Percentiles rank a stretch among this genome's conserved stretches.
phyloP scores from a whole-genome alignment of 2,329 filamentous ascomycete genomes.

The Neopestalotiopsis sp. region DNA sequence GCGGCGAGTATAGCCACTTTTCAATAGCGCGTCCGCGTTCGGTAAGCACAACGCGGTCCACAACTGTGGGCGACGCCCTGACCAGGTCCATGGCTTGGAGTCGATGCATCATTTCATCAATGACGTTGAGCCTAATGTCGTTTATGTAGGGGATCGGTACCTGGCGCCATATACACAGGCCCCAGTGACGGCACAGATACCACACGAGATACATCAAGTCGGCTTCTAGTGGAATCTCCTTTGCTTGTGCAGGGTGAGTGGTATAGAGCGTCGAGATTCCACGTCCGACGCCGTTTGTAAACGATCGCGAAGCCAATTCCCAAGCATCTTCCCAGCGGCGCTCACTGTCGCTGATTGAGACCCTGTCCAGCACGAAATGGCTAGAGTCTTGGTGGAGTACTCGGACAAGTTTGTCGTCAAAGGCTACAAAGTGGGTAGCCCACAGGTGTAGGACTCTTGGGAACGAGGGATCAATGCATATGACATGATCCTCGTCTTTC shows the following conservation, averaged over 20 bases:
- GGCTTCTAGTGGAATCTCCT: neutral
- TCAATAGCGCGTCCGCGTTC: neutral
- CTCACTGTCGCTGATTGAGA: neutral
- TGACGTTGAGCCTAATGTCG: neutral
- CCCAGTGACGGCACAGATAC: neutral
- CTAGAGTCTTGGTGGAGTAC: neutral
- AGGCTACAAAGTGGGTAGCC: neutral
- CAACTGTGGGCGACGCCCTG: too few relatives aligned
- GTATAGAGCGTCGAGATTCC: neutral
- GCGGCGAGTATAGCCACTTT: neutral
- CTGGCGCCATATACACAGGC: too few relatives aligned
- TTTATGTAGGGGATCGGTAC: neutral
- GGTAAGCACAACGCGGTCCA: neutral
- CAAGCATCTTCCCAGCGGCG: neutral
- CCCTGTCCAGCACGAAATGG: neutral
- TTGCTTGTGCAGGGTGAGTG: too few relatives aligned
- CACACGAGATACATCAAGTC: neutral
- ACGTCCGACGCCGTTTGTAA: too few relatives aligned
- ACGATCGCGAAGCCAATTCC: neutral
- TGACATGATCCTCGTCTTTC: neutral
- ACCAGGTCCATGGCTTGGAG: neutral
- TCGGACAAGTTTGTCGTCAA: neutral
- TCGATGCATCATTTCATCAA: neutral
- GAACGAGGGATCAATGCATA: neutral
- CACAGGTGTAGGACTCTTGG: neutral